Conservation (phyloP, 192 early-diverging fungal species). For the Backusella tarrabulga region DNA sequence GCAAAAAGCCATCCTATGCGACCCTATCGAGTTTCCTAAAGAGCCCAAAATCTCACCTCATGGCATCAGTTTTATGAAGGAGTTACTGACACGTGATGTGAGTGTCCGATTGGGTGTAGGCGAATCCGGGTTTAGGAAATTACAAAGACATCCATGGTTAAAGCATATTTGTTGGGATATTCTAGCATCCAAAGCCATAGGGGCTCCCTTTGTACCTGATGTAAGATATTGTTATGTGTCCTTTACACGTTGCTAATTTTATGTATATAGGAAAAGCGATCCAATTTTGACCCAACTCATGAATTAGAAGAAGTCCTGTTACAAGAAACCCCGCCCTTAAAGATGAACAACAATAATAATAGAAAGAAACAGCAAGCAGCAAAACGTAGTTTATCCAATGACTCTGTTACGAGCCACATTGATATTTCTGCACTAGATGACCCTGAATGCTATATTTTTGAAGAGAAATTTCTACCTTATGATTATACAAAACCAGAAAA, state of each 20-base stretch:
- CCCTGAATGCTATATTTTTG: constrained; percentile 73
- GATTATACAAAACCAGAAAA: constrained; percentile 63
- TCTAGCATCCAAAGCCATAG: constrained; percentile 64
- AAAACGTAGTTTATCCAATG: constrained; percentile 22
- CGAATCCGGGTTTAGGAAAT: constrained; percentile 62
- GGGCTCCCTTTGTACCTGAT: constrained; percentile 84
- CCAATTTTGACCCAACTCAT: constrained; percentile 96
- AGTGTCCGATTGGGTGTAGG: constrained; percentile 76
- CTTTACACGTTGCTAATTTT: too few relatives aligned
- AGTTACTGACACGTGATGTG: constrained; percentile 51
- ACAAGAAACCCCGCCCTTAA: constrained; percentile 90
- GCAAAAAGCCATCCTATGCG: constrained; percentile 65
- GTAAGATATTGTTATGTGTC: constrained; percentile 40
- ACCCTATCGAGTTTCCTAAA: constrained; percentile 66
- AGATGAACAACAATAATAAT: constrained; percentile 58
- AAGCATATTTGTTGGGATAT: constrained; percentile 72
- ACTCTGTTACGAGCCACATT: constrained; percentile 31
- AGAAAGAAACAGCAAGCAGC: constrained; percentile 35
- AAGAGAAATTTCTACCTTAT: constrained; percentile 74
- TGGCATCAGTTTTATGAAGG: constrained; percentile 54
- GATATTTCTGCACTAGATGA: constrained; percentile 18
- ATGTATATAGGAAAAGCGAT: constrained; percentile 62
- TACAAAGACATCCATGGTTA: constrained; percentile 85
- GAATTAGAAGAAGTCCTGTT: constrained; percentile 97
- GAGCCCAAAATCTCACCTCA: constrained; percentile 43